Percentiles rank a stretch among this genome's conserved stretches.
phyloP scores from a whole-genome alignment of 768 basidiomycete genomes.

The Artomyces pyxidatus region DNA sequence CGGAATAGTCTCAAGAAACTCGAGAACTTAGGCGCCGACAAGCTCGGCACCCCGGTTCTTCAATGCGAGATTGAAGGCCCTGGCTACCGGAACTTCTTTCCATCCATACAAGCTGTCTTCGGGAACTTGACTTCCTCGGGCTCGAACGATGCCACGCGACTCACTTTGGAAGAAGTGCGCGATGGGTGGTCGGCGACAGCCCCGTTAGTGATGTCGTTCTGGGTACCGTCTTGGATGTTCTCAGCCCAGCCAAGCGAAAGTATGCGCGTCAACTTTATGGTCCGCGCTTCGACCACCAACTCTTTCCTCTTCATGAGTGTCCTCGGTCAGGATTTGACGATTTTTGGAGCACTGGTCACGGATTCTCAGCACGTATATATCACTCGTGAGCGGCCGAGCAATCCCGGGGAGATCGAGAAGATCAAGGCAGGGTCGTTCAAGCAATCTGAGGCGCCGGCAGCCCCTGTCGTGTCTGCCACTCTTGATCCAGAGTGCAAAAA shows the following conservation, averaged over 20 bases:
- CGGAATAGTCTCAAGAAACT: constrained; percentile 18
- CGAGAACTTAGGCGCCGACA: constrained; percentile 14
- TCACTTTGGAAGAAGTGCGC: not conserved
- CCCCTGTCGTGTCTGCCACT: not conserved
- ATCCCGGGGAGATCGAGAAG: not conserved
- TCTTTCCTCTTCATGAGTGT: not conserved
- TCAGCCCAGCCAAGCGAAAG: constrained; percentile 8
- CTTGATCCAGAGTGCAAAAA: not conserved
- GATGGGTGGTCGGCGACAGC: constrained; percentile 8
- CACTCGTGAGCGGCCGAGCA: constrained; percentile 9
- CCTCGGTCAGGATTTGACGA: constrained; percentile 18
- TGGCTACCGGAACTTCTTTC: constrained; percentile 21
- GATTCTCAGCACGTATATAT: constrained; percentile 16
- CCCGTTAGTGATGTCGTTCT: constrained; percentile 17
- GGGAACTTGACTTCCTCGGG: constrained; percentile 5
- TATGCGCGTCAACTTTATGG: constrained; percentile 17
- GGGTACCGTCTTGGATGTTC: constrained; percentile 21
- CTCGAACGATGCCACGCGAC: not conserved
- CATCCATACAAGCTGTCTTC: constrained; percentile 18
- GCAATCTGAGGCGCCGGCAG: constrained; percentile 10
- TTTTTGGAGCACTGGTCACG: constrained; percentile 17
- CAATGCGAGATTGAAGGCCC: constrained; percentile 10
- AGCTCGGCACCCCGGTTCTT: not conserved
- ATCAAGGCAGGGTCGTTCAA: not conserved
- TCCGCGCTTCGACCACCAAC: constrained; percentile 19